Percentiles rank a stretch among this genome's conserved stretches.
Conservation (phyloP, 2,329 filamentous ascomycete species). For the Paraconiothyrium sp. region DNA sequence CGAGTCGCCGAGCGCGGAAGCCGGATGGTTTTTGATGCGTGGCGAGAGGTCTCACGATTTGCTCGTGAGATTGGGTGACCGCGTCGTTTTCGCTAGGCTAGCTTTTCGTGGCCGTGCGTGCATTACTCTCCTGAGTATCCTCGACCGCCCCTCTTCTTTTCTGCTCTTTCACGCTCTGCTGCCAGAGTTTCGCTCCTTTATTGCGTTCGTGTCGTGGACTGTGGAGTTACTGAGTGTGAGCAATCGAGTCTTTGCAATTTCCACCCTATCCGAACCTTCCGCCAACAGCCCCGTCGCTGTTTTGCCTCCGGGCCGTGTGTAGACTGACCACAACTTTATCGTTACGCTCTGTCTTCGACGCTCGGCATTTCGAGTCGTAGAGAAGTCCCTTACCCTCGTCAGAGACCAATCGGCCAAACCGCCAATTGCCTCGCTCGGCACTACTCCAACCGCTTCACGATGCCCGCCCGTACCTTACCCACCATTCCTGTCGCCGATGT, state of each 20-base stretch:
- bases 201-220: slow-evolving; percentile 1
- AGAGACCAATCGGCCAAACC: neutral
- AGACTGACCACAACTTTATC: slow-evolving; percentile 21
- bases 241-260: too few relatives aligned
- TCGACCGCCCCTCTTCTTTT: neutral
- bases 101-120: slow-evolving; percentile 9
- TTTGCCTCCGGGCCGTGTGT: slow-evolving; percentile 10
- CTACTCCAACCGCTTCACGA: slow-evolving; percentile 50
- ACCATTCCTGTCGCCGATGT: slow-evolving; percentile 85
- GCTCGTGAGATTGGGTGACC: slow-evolving; percentile 19
- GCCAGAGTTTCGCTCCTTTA: slow-evolving; percentile 6
- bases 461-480: slow-evolving; percentile 84
- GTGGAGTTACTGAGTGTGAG: neutral
- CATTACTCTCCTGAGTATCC: slow-evolving; percentile 11
- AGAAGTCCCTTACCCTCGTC: neutral
- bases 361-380: neutral
- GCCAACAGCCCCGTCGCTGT: neutral
- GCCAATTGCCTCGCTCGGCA: neutral
- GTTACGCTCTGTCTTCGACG: slow-evolving; percentile 16
- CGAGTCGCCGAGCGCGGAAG: slow-evolving; percentile 1
- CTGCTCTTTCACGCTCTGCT: neutral
- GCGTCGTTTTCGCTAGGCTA: slow-evolving; percentile 6
- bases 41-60: slow-evolving; percentile 25
- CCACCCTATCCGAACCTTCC: slow-evolving; percentile 8
- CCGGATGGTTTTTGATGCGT: slow-evolving; percentile 5